Evolutionary conservation across 2,329 filamentous ascomycete species (phyloP).

Genomic region (Plectosphaerella plurivora): DNA sequence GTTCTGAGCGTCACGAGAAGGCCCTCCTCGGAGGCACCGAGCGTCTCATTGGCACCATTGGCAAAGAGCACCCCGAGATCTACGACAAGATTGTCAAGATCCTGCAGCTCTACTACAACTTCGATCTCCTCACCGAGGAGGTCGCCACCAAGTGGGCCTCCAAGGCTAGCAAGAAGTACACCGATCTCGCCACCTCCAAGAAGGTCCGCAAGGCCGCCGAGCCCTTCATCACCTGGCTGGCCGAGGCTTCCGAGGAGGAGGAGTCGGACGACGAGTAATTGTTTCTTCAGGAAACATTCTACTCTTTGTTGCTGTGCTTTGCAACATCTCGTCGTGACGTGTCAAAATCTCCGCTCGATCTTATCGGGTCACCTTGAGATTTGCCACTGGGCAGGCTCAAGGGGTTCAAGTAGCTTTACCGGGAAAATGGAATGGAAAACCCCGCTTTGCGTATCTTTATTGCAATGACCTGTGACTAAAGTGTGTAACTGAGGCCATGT

Average conservation of each 20-base stretch:
- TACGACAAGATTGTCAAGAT: constrained; percentile 75
- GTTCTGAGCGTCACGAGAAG: constrained; percentile 91
- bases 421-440: neutral
- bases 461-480: too few species aligned
- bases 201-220: constrained; percentile 67
- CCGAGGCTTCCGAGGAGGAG: constrained; percentile 75
- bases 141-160: constrained; percentile 85
- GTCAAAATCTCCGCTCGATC: neutral
- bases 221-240: constrained; percentile 91
- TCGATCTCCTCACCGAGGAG: constrained; percentile 85
- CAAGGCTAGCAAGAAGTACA: constrained; percentile 98
- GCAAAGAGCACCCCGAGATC: constrained; percentile 76
- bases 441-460: neutral
- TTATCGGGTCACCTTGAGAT: neutral
- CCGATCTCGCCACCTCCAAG: constrained; percentile 15
- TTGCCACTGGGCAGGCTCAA: neutral
- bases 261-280: constrained; percentile 52
- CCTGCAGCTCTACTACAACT: constrained; percentile 83
- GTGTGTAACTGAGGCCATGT: too few species aligned
- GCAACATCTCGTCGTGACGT: neutral
- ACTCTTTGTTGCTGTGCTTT: too few species aligned
- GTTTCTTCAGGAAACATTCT: neutral
- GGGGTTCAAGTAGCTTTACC: too few species aligned
- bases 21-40: constrained; percentile 92
- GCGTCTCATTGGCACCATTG: constrained; percentile 70